Conservation (phyloP, 805 yeast genomes). For the Schwanniomyces polymorphus region DNA sequence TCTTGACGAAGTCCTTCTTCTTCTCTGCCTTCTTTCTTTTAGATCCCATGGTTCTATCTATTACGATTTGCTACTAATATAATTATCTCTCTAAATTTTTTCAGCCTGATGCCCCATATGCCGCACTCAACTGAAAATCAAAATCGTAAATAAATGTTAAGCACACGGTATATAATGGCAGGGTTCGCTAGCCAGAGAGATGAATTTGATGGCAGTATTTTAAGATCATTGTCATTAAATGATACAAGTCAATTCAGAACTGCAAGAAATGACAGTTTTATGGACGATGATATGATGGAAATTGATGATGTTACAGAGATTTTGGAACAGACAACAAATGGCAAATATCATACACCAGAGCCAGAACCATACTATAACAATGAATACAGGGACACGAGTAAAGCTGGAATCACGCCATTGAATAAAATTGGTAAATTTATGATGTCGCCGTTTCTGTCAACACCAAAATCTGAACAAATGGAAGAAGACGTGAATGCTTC, state of each 20-base stretch:
- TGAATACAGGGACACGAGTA: neutral
- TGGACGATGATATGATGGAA: slow-evolving; percentile 17
- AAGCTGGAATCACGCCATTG: slow-evolving; percentile 1
- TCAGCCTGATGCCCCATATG: slow-evolving; percentile 3
- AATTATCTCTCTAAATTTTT: neutral
- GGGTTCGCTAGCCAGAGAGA: neutral
- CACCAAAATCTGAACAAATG: slow-evolving; percentile 4
- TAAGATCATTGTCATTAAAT: slow-evolving; percentile 23
- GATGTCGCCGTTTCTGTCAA: slow-evolving; percentile 6
- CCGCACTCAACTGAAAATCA: neutral
- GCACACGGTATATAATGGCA: neutral
- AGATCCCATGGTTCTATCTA: slow-evolving; percentile 34
- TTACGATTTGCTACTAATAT: neutral
- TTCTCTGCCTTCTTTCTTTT: slow-evolving; percentile 62
- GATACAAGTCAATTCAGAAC: slow-evolving; percentile 10
- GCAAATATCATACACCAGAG: slow-evolving; percentile 4
- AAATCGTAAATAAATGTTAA: neutral
- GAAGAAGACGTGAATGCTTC: slow-evolving; percentile 2
- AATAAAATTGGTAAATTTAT: slow-evolving; percentile 1
- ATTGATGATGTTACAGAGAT: slow-evolving; percentile 14
- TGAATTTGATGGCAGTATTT: slow-evolving; percentile 22
- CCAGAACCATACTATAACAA: slow-evolving; percentile 1
- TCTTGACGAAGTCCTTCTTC: slow-evolving; percentile 71
- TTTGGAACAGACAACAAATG: neutral
- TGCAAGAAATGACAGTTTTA: neutral